Percentiles rank a stretch among this genome's conserved stretches.
Evolutionary conservation across 352 stramenopile species (phyloP).

Genomic region (Pythium aphanidermatum): DNA sequence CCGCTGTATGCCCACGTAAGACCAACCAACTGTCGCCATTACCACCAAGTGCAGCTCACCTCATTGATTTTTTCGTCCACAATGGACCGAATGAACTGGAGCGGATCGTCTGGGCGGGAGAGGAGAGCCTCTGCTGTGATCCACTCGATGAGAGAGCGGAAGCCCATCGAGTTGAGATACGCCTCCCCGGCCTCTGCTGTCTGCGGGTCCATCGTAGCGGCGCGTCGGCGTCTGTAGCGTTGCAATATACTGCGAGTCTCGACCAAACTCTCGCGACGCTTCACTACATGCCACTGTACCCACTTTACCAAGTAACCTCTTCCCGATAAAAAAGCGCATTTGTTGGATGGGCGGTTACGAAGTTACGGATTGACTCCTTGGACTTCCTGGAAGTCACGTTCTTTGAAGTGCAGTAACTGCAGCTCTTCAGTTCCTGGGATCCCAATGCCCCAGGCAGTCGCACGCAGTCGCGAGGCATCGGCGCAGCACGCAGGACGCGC

Average conservation of each 20-base stretch:
- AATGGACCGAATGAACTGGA: slow-evolving; percentile 76
- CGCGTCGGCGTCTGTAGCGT: background rate
- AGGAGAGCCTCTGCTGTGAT: slow-evolving; percentile 85
- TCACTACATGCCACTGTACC: slow-evolving; percentile 7
- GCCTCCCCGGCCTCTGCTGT: slow-evolving; percentile 73
- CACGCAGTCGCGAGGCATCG: too few relatives aligned
- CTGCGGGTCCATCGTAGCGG: slow-evolving; percentile 57
- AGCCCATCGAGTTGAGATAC: slow-evolving; percentile 86
- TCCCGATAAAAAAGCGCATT: slow-evolving; percentile 3
- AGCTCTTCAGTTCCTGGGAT: too few relatives aligned
- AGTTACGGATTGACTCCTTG: slow-evolving; percentile 18
- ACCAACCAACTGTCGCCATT: too few relatives aligned
- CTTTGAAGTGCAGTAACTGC: too few relatives aligned
- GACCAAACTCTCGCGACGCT: background rate
- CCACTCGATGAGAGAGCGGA: slow-evolving; percentile 89
- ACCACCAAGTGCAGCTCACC: slow-evolving; percentile 19
- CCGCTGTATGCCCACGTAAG: too few relatives aligned
- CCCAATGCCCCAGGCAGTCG: too few relatives aligned
- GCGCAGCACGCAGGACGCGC: background rate
- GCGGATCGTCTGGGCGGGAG: slow-evolving; percentile 76
- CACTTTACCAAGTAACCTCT: too few relatives aligned
- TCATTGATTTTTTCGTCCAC: slow-evolving; percentile 80
- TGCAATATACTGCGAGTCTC: background rate
- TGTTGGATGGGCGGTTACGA: too few relatives aligned
- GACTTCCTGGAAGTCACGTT: slow-evolving; percentile 2